Conservation (phyloP, 2,329 filamentous ascomycete genomes). For the Neonectria neomacrospora region DNA sequence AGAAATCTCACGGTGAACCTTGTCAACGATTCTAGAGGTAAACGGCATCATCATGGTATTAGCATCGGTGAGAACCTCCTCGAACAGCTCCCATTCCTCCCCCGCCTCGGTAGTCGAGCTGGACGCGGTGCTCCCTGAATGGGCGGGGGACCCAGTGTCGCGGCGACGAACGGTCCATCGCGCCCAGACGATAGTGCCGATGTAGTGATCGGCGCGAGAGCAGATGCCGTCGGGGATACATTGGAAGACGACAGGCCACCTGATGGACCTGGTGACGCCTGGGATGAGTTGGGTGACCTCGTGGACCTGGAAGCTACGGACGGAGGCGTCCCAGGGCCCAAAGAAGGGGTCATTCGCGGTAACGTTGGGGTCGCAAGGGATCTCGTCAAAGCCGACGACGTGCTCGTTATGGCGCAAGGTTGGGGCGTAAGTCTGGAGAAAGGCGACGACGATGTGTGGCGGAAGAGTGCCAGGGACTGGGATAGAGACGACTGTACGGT, state of each 20-base stretch:
- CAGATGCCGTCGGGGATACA: slow-evolving; percentile 51
- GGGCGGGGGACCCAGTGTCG: neutral
- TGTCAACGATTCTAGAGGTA: slow-evolving; percentile 40
- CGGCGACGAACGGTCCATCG: slow-evolving; percentile 40
- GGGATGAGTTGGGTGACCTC: slow-evolving; percentile 49
- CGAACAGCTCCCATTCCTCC: slow-evolving; percentile 42
- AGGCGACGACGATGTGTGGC: slow-evolving; percentile 48
- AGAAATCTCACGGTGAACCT: slow-evolving; percentile 42
- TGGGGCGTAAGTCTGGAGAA: slow-evolving; percentile 52
- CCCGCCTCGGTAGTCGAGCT: slow-evolving; percentile 19
- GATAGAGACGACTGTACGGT: slow-evolving; percentile 43
- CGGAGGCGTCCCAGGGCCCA: slow-evolving; percentile 46
- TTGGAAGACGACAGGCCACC: slow-evolving; percentile 56
- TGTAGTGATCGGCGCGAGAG: slow-evolving; percentile 52
- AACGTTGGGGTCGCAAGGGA: slow-evolving; percentile 44
- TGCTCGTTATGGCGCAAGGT: slow-evolving; percentile 54
- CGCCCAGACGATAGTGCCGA: slow-evolving; percentile 54
- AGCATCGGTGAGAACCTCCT: slow-evolving; percentile 42
- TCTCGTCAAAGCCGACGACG: slow-evolving; percentile 47
- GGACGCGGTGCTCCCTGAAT: slow-evolving; percentile 20
- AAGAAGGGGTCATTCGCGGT: slow-evolving; percentile 54
- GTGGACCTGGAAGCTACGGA: slow-evolving; percentile 45
- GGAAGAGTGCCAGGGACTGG: slow-evolving; percentile 52
- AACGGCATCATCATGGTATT: slow-evolving; percentile 46
- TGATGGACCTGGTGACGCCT: slow-evolving; percentile 51